A percentile compares a stretch with the other conserved stretches of the same genome.
Evolutionary conservation across 2,329 filamentous ascomycete genomes (phyloP).

Genomic region (Phialemoniopsis sp.): DNA sequence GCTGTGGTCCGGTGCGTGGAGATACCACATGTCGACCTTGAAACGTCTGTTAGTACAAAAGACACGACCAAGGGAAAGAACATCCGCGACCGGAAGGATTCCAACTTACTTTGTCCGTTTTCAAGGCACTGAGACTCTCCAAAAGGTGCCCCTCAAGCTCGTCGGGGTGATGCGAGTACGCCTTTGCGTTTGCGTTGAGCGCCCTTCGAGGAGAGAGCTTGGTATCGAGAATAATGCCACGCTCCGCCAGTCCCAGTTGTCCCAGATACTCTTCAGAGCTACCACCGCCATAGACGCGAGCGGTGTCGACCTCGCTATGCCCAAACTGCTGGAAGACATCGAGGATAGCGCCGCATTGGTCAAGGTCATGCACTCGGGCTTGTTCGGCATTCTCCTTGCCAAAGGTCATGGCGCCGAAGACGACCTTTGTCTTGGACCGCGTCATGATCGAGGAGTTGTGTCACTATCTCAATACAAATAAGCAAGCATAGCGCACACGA

Average conservation of each 20-base stretch:
- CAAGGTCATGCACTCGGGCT: slow-evolving; percentile 18
- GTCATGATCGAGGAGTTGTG: no score
- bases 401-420: slow-evolving; percentile 23
- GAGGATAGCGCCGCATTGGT: slow-evolving; percentile 56
- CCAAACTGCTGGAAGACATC: slow-evolving; percentile 62
- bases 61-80: neutral
- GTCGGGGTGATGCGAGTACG: slow-evolving; percentile 15
- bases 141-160: slow-evolving; percentile 25
- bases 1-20: slow-evolving; percentile 44
- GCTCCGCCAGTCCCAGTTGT: slow-evolving; percentile 27
- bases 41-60: neutral
- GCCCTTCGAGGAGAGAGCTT: slow-evolving; percentile 29
- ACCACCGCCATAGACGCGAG: slow-evolving; percentile 59
- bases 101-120: slow-evolving; percentile 16
- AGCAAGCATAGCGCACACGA: no score
- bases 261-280: slow-evolving; percentile 54
- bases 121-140: slow-evolving; percentile 30
- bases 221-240: slow-evolving; percentile 35
- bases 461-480: no score
- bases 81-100: neutral
- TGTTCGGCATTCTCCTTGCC: slow-evolving; percentile 16
- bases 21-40: slow-evolving; percentile 41
- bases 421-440: slow-evolving; percentile 12
- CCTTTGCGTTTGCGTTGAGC: slow-evolving; percentile 4
- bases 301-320: slow-evolving; percentile 68